A percentile compares a stretch with the other conserved stretches of the same genome.
Evolutionary conservation across 345 rosid species (phyloP).

Genomic region (Gossypium turneri): DNA sequence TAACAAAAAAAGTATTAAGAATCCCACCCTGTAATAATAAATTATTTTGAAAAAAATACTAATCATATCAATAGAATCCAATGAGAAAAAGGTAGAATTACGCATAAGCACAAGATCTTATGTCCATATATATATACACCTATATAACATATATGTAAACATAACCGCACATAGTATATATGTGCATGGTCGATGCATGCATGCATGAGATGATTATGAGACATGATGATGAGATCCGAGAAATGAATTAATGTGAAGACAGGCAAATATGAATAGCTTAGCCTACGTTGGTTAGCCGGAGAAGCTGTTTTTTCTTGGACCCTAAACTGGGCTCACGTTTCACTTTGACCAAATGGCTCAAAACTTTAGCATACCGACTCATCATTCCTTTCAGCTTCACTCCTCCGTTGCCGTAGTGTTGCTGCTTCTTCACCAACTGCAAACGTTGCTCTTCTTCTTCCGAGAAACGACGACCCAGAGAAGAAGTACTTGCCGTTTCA

Average conservation of each 20-base stretch:
- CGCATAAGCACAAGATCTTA: not conserved
- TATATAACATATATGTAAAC: not conserved
- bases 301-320: slow-evolving; percentile 25
- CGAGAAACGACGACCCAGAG: slow-evolving; percentile 47
- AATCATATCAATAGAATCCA: not conserved
- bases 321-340: slow-evolving; percentile 31
- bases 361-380: slow-evolving; percentile 54
- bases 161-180: not conserved
- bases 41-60: not conserved
- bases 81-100: not conserved
- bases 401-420: slow-evolving; percentile 27
- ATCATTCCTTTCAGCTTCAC: slow-evolving; percentile 53
- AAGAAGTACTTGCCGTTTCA: not conserved
- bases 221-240: not conserved
- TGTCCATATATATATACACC: not conserved
- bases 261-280: not conserved
- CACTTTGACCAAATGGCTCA: slow-evolving; percentile 50
- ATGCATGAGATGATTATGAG: not conserved
- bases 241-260: not conserved
- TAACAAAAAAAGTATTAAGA: no score
- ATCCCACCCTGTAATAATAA: no score
- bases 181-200: not conserved
- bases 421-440: slow-evolving; percentile 42
- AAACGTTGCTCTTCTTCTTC: slow-evolving; percentile 45
- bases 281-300: slow-evolving; percentile 22